Conservation (phyloP, 768 basidiomycete species). For the Boletellus emodensis region DNA sequence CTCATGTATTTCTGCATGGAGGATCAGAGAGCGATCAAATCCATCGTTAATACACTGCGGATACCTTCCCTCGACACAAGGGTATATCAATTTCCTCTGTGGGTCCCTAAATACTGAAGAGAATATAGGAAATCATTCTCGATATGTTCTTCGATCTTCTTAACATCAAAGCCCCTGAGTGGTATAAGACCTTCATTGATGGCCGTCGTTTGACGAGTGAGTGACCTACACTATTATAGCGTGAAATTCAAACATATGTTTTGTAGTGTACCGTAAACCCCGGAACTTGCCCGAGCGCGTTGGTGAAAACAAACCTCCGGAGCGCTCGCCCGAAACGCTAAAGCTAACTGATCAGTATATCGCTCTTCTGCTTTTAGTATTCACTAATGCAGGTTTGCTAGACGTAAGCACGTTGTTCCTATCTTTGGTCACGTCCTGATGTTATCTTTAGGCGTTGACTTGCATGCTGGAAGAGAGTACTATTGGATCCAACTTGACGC, state of each 20-base stretch:
- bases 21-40: slow-evolving; percentile 79
- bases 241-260: neutral
- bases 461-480: slow-evolving; percentile 80
- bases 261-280: slow-evolving; percentile 62
- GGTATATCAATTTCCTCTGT: slow-evolving; percentile 37
- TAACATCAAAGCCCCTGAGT: slow-evolving; percentile 87
- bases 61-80: slow-evolving; percentile 86
- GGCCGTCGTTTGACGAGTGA: slow-evolving; percentile 84
- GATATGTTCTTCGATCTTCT: slow-evolving; percentile 94
- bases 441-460: slow-evolving; percentile 63
- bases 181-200: slow-evolving; percentile 90
- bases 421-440: slow-evolving; percentile 1
- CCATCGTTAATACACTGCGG: slow-evolving; percentile 77
- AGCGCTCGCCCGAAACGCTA: slow-evolving; percentile 52
- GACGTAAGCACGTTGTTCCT: slow-evolving; percentile 53
- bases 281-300: slow-evolving; percentile 33
- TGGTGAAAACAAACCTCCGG: slow-evolving; percentile 38
- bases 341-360: slow-evolving; percentile 93
- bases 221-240: slow-evolving; percentile 20
- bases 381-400: slow-evolving; percentile 82
- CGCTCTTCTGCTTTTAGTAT: slow-evolving; percentile 75
- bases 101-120: slow-evolving; percentile 9
- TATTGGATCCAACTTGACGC: slow-evolving; percentile 66
- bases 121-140: slow-evolving; percentile 76
- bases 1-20: slow-evolving; percentile 93